These are phyloP conservation scores for Epithele typhae DNA, from an alignment of 768 basidiomycete species.

Conservation along the genomic window DNA sequence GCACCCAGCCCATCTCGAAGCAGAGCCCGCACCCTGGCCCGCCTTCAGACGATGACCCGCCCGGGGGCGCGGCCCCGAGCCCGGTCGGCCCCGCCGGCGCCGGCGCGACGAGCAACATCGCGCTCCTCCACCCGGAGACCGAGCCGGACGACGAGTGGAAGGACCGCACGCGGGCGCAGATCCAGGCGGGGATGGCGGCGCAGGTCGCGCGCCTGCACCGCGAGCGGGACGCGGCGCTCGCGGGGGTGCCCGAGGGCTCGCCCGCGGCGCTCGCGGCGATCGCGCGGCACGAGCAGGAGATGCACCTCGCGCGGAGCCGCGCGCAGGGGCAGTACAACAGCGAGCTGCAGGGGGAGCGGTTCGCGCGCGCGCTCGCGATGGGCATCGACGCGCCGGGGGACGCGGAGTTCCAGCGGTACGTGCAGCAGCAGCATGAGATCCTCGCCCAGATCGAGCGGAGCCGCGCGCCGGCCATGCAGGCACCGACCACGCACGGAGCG, in stretches of 20 bases:
- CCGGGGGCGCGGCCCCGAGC: too few species aligned
- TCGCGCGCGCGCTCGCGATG: slow-evolving; percentile 10
- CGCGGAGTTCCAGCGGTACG: slow-evolving; percentile 30
- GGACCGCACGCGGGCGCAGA: slow-evolving; percentile 39
- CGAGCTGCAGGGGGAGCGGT: slow-evolving; percentile 13
- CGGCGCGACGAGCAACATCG: too few species aligned
- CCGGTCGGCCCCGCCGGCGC: too few species aligned
- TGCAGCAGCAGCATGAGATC: slow-evolving; percentile 39
- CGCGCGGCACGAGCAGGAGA: slow-evolving; percentile 35
- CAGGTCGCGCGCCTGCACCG: slow-evolving; percentile 61
- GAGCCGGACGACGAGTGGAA: slow-evolving; percentile 61
- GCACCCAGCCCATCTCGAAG: slow-evolving; percentile 6
- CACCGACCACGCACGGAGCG: slow-evolving; percentile 7
- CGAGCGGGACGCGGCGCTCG: slow-evolving; percentile 47
- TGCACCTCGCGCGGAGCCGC: slow-evolving; percentile 40
- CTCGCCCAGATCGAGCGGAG: slow-evolving; percentile 42
- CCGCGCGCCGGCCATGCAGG: slow-evolving; percentile 12
- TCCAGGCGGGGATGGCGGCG: slow-evolving; percentile 40
- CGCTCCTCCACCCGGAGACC: slow-evolving; percentile 22
- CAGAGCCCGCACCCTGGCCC: too few species aligned
- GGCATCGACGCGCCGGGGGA: slow-evolving; percentile 14
- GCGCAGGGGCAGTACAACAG: slow-evolving; percentile 40
- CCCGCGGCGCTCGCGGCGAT: slow-evolving; percentile 32
- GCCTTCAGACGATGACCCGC: too few species aligned
- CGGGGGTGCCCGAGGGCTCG: slow-evolving; percentile 31